A percentile compares a stretch with the other conserved stretches of the same genome.
phyloP scores from a whole-genome alignment of 2,329 filamentous ascomycete species.

The Cytospora schulzeri region DNA sequence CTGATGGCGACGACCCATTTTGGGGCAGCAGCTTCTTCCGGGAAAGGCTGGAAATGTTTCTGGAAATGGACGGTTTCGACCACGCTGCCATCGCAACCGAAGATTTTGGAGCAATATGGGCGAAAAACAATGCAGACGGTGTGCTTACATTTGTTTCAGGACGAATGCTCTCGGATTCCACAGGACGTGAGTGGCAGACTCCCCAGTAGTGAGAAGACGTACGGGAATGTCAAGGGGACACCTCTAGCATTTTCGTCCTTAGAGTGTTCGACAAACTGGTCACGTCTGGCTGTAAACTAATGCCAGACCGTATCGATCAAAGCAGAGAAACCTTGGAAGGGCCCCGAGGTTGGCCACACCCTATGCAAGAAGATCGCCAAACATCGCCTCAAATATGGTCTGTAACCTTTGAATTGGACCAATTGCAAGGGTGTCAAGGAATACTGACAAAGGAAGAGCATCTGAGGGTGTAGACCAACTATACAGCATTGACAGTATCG shows the following conservation, averaged over 20 bases:
- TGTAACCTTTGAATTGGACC: no score
- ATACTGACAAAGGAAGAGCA: no score
- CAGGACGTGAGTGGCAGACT: conserved; percentile 32
- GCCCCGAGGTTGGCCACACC: conserved; percentile 22
- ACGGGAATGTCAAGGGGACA: conserved; percentile 31
- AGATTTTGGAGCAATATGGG: no score
- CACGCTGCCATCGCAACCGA: conserved; percentile 15
- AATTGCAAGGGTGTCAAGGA: no score
- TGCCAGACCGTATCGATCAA: conserved; percentile 28
- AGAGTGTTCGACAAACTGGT: conserved; percentile 8
- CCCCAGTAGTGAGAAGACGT: conserved; percentile 32
- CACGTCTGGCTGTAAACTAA: conserved; percentile 24
- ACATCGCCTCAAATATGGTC: conserved; percentile 19
- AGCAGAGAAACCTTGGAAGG: conserved; percentile 27
- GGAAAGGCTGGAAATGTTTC: conserved; percentile 31
- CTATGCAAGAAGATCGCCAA: conserved; percentile 8
- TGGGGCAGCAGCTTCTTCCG: conserved; percentile 35
- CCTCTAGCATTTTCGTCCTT: conserved; percentile 24
- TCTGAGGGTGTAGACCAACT: no score
- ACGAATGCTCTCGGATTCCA: conserved; percentile 32
- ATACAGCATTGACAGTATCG: no score
- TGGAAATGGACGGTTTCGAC: conserved; percentile 33
- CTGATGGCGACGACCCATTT: conserved; percentile 32
- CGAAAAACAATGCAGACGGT: not conserved
- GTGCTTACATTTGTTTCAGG: conserved; percentile 29